Conservation (phyloP, 2,329 filamentous ascomycete genomes). For the Elsinoe perseae region DNA sequence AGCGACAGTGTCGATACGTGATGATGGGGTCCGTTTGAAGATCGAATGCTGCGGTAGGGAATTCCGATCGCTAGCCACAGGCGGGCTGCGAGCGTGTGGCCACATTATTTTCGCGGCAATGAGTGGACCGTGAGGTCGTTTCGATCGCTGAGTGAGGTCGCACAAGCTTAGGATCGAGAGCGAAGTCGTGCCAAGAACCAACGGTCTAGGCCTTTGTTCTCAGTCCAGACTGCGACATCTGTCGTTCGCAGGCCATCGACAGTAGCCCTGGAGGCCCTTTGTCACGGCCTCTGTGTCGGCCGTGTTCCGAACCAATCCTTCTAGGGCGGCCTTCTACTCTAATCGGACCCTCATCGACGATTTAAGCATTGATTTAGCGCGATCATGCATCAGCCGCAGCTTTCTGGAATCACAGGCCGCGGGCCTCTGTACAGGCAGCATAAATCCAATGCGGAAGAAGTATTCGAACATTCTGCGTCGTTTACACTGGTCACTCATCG, state of each 20-base stretch:
- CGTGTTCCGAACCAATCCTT: neutral
- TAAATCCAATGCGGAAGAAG: no score
- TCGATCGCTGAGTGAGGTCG: slow-evolving; percentile 1
- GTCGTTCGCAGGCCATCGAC: slow-evolving; percentile 1
- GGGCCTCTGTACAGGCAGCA: no score
- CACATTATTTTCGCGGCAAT: neutral
- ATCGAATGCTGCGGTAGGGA: neutral
- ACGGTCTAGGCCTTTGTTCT: neutral
- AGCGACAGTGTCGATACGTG: neutral
- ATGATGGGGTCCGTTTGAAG: neutral
- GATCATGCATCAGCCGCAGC: neutral
- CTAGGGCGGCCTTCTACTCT: neutral
- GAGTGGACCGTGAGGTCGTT: neutral
- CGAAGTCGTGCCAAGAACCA: neutral
- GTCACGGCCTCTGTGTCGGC: neutral
- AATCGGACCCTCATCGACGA: slow-evolving; percentile 7
- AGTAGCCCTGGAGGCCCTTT: neutral
- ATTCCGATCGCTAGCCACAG: neutral
- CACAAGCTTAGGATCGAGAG: neutral
- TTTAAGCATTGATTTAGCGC: neutral
- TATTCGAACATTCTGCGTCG: no score
- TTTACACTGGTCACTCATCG: neutral
- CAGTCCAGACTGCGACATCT: neutral
- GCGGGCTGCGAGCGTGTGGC: neutral
- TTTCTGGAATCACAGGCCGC: neutral